Conservation (phyloP, 2,329 filamentous ascomycete species). For the Chaetomium globosum region DNA sequence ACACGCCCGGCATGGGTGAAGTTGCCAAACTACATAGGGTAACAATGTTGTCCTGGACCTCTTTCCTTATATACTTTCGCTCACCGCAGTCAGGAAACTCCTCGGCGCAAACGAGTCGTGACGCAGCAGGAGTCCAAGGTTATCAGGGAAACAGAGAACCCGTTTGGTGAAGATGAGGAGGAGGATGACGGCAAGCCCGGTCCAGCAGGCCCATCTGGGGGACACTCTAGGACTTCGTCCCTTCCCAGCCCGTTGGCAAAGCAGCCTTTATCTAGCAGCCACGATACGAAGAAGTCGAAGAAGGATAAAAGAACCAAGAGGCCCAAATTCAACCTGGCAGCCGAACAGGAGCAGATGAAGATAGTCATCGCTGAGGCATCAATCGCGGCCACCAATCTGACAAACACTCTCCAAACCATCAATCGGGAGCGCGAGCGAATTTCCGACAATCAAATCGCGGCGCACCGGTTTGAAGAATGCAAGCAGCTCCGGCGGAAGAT, state of each 20-base stretch:
- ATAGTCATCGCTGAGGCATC: conserved; percentile 86
- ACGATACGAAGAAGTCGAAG: conserved; percentile 54
- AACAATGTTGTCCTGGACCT: conserved; percentile 23
- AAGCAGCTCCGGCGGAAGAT: conserved; percentile 83
- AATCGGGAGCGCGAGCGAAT: conserved; percentile 88
- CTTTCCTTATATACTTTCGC: not conserved
- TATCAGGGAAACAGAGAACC: conserved; percentile 75
- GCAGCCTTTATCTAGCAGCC: conserved; percentile 24
- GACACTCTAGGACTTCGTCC: conserved; percentile 39
- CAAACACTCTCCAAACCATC: conserved; percentile 84
- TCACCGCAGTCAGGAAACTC: conserved; percentile 54
- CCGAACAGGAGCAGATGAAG: conserved; percentile 85
- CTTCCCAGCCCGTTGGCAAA: conserved; percentile 31
- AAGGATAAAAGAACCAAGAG: conserved; percentile 60
- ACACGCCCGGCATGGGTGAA: conserved; percentile 74
- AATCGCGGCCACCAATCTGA: conserved; percentile 86
- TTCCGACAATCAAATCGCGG: conserved; percentile 76
- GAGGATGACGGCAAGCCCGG: conserved; percentile 48
- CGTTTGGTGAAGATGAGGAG: conserved; percentile 68
- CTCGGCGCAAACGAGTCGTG: conserved; percentile 68
- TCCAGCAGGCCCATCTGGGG: conserved; percentile 33
- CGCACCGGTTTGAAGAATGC: conserved; percentile 80
- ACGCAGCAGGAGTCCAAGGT: conserved; percentile 81
- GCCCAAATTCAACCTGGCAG: conserved; percentile 77
- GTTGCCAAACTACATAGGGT: conserved; percentile 77